These are phyloP conservation scores for Microdochium paspali DNA, from an alignment of 2,329 filamentous ascomycete species.

Conservation along the genomic window DNA sequence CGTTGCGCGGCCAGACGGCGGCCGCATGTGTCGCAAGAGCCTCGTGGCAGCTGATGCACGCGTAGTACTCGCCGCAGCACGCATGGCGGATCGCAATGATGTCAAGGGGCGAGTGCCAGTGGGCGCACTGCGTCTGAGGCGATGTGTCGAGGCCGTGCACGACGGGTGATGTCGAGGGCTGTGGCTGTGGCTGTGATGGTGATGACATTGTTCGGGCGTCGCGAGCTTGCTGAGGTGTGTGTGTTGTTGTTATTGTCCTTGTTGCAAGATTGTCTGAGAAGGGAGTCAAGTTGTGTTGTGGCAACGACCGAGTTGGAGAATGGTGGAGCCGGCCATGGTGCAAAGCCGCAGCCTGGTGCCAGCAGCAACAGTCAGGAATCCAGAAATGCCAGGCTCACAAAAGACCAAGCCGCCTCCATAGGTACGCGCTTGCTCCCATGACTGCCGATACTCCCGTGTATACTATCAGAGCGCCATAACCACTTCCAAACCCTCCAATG, in stretches of 20 bases:
- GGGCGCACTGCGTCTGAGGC: slow-evolving; percentile 9
- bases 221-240: too few species aligned
- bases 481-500: slow-evolving; percentile 33
- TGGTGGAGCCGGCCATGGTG: too few species aligned
- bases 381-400: too few species aligned
- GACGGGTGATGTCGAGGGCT: background rate
- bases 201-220: too few species aligned
- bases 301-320: too few species aligned
- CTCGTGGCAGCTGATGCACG: slow-evolving; percentile 13
- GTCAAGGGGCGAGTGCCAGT: slow-evolving; percentile 13
- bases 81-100: slow-evolving; percentile 13
- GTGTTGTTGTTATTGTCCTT: too few species aligned
- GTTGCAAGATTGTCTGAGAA: too few species aligned
- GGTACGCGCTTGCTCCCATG: slow-evolving; percentile 29
- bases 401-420: slow-evolving; percentile 21
- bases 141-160: slow-evolving; percentile 10
- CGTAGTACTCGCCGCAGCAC: slow-evolving; percentile 13
- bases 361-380: too few species aligned
- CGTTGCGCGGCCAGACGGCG: slow-evolving; percentile 6
- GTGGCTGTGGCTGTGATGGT: background rate
- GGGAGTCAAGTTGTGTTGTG: too few species aligned
- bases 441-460: slow-evolving; percentile 42
- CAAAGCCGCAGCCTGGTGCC: too few species aligned
- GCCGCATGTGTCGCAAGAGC: slow-evolving; percentile 6
- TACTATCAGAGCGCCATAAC: slow-evolving; percentile 40